These are phyloP conservation scores for Choiromyces venosus DNA, from an alignment of 495 filamentous ascomycete genomes.

Conservation along the genomic window DNA sequence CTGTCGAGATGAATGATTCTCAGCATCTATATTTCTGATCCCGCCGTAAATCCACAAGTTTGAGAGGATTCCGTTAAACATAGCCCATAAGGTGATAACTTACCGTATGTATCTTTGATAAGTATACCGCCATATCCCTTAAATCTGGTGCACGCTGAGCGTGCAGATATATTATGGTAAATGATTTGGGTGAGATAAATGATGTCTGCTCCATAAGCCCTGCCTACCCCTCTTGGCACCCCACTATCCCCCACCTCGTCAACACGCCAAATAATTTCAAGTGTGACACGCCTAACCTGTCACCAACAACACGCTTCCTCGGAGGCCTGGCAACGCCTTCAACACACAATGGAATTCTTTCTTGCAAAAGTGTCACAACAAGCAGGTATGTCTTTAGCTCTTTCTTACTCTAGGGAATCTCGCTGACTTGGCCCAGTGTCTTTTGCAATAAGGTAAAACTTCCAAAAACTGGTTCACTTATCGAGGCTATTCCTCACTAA, in stretches of 20 bases:
- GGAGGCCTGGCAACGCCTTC: neutral
- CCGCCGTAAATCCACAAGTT: neutral
- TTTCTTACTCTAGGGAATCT: neutral
- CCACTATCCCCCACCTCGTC: conserved; percentile 22
- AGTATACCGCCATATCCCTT: neutral
- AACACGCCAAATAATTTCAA: conserved; percentile 9
- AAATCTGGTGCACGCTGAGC: neutral
- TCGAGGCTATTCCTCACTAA: conserved; percentile 16
- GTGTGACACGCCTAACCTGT: neutral
- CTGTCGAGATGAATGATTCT: neutral
- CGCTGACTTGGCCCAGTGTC: neutral
- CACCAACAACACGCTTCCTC: conserved; percentile 15
- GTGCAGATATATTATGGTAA: neutral
- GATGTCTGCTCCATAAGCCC: conserved; percentile 49
- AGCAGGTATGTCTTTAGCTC: neutral
- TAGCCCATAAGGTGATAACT: neutral
- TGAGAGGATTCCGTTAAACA: neutral
- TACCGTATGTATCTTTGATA: neutral
- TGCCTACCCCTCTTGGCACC: conserved; percentile 15
- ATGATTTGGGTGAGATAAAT: neutral
- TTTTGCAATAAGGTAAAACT: neutral
- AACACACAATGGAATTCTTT: conserved; percentile 36
- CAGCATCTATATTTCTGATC: neutral
- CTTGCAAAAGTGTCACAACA: conserved; percentile 41
- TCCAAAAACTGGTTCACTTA: neutral